Base-by-base conservation (phyloP, 345 rosid genomes). In the Citrus reticulata region DNA sequence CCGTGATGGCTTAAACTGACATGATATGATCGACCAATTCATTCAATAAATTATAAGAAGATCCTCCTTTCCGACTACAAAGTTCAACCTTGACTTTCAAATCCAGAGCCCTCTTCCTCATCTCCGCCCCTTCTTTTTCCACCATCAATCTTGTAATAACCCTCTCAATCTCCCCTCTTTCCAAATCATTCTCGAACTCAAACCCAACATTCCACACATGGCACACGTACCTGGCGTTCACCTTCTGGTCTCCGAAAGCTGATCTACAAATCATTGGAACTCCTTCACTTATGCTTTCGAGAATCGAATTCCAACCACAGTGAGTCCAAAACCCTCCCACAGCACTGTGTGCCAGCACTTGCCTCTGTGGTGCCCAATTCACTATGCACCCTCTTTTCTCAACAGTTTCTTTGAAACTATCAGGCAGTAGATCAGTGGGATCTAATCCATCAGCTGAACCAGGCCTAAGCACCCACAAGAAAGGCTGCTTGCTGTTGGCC, bases 241-340 rank as follows among this genome's bases (percentile, higher is more conserved):
- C 42, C 25, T 17, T 24, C 57, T 86, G 89, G 24, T 83, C 84
- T 4, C 85, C 80, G 2, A 73, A 79, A 30, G 19, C 73, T 6
- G 83, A 83, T 63, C 14, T 78, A 39, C 83, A 79, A 11, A 81
- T 65, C 62, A 83, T 29, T 0, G 83, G 83, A 9, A 86, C 76
- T 3, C 85, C 80, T 81, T 79, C 81, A 7, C 71, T 72, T 29
- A 78, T 62, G 20, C 86, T 80, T 25, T 83, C 84, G 30, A 75
- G 8, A 7, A 81, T 80, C 4, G 82, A 81, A 64, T 81, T 83
- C 88, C 86, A 85, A 20, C 86, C 88, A 9, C 85, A 78, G n/a
- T 85, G 88, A 51, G 78, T 83, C 81, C 81, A 83, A 70, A 83
- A 83, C 58, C 84, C 86, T 73, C 83, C 83, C 24, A 76, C 79